Evolutionary conservation across 805 yeast genomes (phyloP).

Genomic region (Lachancea sp.): DNA sequence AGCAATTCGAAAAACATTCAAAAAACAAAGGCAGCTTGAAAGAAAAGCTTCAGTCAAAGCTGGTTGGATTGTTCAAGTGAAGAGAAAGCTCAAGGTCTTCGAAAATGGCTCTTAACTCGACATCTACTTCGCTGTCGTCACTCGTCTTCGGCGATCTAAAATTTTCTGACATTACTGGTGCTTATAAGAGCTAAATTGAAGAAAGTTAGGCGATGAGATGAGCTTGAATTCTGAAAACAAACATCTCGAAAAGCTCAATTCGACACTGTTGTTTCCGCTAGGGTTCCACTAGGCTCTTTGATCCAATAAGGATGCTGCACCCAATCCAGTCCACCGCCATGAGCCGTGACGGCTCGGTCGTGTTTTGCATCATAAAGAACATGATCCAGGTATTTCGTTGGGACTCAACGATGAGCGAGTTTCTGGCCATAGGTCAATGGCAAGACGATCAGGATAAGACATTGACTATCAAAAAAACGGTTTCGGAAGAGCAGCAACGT

Average conservation of each 20-base stretch:
- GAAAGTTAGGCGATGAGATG: slow-evolving; percentile 11
- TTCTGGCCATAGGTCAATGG: slow-evolving; percentile 46
- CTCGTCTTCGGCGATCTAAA: slow-evolving; percentile 1
- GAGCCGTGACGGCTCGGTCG: slow-evolving; percentile 38
- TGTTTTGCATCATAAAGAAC: slow-evolving; percentile 56
- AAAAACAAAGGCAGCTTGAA: too few species aligned
- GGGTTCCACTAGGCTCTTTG: too few species aligned
- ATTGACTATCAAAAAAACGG: slow-evolving; percentile 42
- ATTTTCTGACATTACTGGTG: not conserved
- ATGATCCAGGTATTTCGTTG: slow-evolving; percentile 47
- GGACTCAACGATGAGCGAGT: slow-evolving; percentile 25
- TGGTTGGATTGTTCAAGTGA: too few species aligned
- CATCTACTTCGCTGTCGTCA: too few species aligned
- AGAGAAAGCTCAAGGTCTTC: too few species aligned
- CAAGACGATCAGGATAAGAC: slow-evolving; percentile 49
- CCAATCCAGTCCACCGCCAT: slow-evolving; percentile 57
- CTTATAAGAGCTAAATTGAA: not conserved
- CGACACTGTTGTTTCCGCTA: too few species aligned
- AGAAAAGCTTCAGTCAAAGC: too few species aligned
- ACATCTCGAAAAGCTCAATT: too few species aligned
- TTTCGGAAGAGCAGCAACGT: slow-evolving; percentile 35
- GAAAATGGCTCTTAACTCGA: too few species aligned
- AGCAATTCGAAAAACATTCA: too few species aligned
- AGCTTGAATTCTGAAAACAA: not conserved
- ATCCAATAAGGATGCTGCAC: slow-evolving; percentile 43